phyloP scores from a whole-genome alignment of 2,329 filamentous ascomycete species.

The Alternaria incomplexa region DNA sequence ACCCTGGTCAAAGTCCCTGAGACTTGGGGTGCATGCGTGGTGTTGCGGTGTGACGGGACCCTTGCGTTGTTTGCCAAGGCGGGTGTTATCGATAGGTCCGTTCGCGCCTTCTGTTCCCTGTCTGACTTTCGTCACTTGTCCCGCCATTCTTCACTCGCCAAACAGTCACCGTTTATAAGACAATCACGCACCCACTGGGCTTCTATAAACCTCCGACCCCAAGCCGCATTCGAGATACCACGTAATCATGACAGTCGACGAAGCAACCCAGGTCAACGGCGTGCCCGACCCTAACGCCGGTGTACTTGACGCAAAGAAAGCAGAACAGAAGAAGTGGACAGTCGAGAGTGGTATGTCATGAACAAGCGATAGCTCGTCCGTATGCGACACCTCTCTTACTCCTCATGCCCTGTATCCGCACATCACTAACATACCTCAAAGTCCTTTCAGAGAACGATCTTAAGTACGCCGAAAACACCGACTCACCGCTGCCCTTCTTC shows the following conservation, averaged over 20 bases:
- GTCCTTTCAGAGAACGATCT: conserved; percentile 70
- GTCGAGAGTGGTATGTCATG: conserved; percentile 54
- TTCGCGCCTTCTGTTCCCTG: conserved; percentile 54
- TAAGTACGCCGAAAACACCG: conserved; percentile 64
- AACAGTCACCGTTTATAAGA: conserved; percentile 5
- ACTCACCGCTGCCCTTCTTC: conserved; percentile 87
- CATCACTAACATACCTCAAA: conserved; percentile 28
- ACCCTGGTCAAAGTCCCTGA: background rate
- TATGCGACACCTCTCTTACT: conserved; percentile 39
- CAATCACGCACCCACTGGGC: background rate
- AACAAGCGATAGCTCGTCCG: conserved; percentile 30
- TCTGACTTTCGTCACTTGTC: conserved; percentile 10
- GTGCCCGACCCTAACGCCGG: conserved; percentile 45
- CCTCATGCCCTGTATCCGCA: background rate
- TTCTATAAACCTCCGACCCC: background rate
- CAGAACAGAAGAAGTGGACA: conserved; percentile 44
- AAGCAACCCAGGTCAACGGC: conserved; percentile 52
- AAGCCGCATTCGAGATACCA: background rate
- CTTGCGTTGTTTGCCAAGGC: conserved; percentile 23
- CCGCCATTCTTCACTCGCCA: conserved; percentile 7
- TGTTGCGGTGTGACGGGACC: conserved; percentile 17
- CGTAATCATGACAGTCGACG: conserved; percentile 34
- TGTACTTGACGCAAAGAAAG: conserved; percentile 38
- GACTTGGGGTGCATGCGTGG: conserved; percentile 4
- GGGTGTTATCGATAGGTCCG: conserved; percentile 26